A percentile compares a stretch with the other conserved stretches of the same genome.
phyloP scores from a whole-genome alignment of 2,329 filamentous ascomycete species.

The Botrytis fragariae region DNA sequence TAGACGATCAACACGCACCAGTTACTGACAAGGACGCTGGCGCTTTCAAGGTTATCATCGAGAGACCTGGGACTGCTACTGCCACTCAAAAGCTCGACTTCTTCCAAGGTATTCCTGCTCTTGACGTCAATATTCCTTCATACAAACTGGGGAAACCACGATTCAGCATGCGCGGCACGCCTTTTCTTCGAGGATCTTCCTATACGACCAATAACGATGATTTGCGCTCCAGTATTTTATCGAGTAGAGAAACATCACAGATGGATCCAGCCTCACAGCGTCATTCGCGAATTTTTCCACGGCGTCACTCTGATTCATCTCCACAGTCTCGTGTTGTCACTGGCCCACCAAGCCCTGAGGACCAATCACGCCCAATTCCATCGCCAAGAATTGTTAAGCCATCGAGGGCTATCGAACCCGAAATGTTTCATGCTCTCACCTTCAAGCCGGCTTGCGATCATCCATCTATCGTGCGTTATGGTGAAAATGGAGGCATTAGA shows the following conservation, averaged over 20 bases:
- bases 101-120: conserved; percentile 48
- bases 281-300: conserved; percentile 31
- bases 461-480: conserved; percentile 77
- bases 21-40: conserved; percentile 57
- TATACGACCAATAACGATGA: conserved; percentile 71
- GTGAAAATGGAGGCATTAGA: conserved; percentile 69
- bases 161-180: conserved; percentile 74
- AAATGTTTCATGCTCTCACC: conserved; percentile 79
- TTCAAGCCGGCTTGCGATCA: conserved; percentile 78
- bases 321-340: conserved; percentile 28
- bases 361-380: conserved; percentile 20
- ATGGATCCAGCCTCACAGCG: conserved; percentile 29
- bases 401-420: conserved; percentile 56
- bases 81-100: conserved; percentile 51
- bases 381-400: conserved; percentile 27
- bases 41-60: conserved; percentile 78
- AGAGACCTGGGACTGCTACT: conserved; percentile 63
- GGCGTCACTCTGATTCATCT: conserved; percentile 37
- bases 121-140: conserved; percentile 77
- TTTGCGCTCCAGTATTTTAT: conserved; percentile 59
- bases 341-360: conserved; percentile 24
- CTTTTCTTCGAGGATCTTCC: conserved; percentile 76
- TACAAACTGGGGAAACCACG: conserved; percentile 80
- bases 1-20: conserved; percentile 60
- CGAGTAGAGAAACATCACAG: conserved; percentile 41